Evolutionary conservation across 805 yeast species (phyloP), one percentile per base, ranked within the genome.

Genomic region (Kazachstania kunashirensis): DNA sequence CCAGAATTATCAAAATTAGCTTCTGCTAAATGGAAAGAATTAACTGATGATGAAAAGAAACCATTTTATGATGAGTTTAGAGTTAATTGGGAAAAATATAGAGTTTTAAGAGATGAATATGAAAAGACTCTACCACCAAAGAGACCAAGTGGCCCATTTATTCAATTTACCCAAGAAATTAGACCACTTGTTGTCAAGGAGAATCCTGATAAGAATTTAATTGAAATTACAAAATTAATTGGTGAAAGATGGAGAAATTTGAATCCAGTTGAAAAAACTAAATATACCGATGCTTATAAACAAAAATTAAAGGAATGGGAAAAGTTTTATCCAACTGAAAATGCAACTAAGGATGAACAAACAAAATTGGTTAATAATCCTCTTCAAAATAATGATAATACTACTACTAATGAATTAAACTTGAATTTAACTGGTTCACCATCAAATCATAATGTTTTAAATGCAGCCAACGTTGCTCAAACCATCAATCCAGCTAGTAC

Each of bases 21-120:
- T 50, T 96, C 96, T 55, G 86, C 83, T 57, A 77, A 73, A 63
- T 89, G 98, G 98, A 84, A 78, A 70, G 78, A 79, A 38, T 68
- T 89, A 53, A 64, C 69, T 40, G 81, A 74, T 39, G 79, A 74
- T 27, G 85, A 80, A 45, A 88, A 86, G 71, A 68, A 66, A 50
- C 89, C 94, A 40, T 85, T 77, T 64, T 86, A 80, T 63, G 76
- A 71, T 52, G 79, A 53, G 38, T 57, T 55, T 33, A 49, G 57
- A 42, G 46, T 50, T 7, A 55, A 57, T 29, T 59, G 63, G 63
- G 61, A 57, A 27, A 50, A 52, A 32, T 60, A 58, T 35, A 51
- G 60, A 44, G 43, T 50, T 3, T 45, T 55, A 19, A 59, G 62
- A 49, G 61, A 55, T 28, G 59, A 54, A 37, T 60, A 57, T 34